Evolutionary conservation across 176 grass and related monocot species (phyloP), one percentile per base, ranked within the genome.

Genomic region (Sorghum bicolor): DNA sequence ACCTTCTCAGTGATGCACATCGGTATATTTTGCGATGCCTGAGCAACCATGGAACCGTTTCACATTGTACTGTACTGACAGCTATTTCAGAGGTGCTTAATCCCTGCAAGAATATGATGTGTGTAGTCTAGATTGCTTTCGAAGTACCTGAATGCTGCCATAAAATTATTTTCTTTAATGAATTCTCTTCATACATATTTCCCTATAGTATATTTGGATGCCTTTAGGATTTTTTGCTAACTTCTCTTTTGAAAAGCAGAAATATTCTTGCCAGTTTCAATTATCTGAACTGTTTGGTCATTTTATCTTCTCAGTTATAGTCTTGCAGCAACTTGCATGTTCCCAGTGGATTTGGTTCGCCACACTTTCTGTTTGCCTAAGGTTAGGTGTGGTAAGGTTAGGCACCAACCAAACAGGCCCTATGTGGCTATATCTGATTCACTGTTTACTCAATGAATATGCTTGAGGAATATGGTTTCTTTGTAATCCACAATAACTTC

Each of bases 1-100:
- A 83, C 70, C 89, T 98, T 82, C 89, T 99, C 37, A 99, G 91
- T 85, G 96, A 96, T 82, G 92, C 91, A 22, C 96, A 98, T 88
- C 89, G 91, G 64, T 95, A 95, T 85, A 92, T 95, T 91, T 43
- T 98, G 82, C 93, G 91, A 77, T 92, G 91, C 87, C 86, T 98
- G 69, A 85, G 85, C 80, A 95, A 77, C 80, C 87, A 94, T 86
- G 87, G 44, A 83, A 83, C 77, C 45, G 58, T 98, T 88, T 92
- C 78, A 48, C 82, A 84, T 85, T 98, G 91, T 87, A 82, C 82
- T 89, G 88, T 98, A 50, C 85, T 92, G 70, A 98, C 93, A 87
- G 92, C 96, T 57, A 91, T 96, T 81, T 91, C 93, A 2, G 91
- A 95, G 93, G 96, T 96, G 78, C 75, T 83, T 92, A 67, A 80